These are phyloP conservation scores for Teunomyces panamensis DNA, from an alignment of 805 yeast genomes.

Conservation along the genomic window DNA sequence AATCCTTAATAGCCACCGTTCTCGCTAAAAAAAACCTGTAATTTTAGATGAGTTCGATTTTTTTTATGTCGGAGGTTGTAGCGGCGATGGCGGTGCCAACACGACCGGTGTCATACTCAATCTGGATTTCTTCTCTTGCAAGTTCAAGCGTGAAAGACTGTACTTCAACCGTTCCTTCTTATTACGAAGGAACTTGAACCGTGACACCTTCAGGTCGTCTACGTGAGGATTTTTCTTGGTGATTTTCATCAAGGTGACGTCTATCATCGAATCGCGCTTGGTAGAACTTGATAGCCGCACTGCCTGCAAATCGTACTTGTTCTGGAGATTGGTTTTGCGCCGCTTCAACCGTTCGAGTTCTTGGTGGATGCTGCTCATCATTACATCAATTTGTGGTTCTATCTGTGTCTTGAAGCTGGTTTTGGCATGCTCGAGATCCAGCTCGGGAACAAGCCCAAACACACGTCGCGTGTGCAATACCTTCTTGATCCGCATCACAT, in stretches of 20 bases:
- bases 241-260: conserved; percentile 11
- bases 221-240: conserved; percentile 15
- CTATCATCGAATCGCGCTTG: conserved; percentile 9
- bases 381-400: conserved; percentile 39
- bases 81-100: conserved; percentile 6
- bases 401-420: conserved; percentile 32
- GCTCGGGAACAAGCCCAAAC: conserved; percentile 51
- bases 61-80: background rate
- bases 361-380: conserved; percentile 27
- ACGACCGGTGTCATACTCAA: conserved; percentile 9
- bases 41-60: background rate
- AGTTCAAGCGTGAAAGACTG: conserved; percentile 24
- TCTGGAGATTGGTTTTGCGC: conserved; percentile 27
- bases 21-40: no score
- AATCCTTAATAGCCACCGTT: no score
- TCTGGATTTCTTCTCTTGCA: conserved; percentile 15
- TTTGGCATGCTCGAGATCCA: conserved; percentile 42
- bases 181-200: conserved; percentile 37
- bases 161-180: conserved; percentile 46
- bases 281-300: conserved; percentile 29
- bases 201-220: conserved; percentile 33
- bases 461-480: conserved; percentile 45
- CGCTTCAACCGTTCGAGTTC: conserved; percentile 34
- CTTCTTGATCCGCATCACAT: conserved; percentile 36
- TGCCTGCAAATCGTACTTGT: conserved; percentile 40